Evolutionary conservation across 768 basidiomycete genomes (phyloP), one percentile per base, ranked within the genome.

Genomic region (Amyloporia xantha): DNA sequence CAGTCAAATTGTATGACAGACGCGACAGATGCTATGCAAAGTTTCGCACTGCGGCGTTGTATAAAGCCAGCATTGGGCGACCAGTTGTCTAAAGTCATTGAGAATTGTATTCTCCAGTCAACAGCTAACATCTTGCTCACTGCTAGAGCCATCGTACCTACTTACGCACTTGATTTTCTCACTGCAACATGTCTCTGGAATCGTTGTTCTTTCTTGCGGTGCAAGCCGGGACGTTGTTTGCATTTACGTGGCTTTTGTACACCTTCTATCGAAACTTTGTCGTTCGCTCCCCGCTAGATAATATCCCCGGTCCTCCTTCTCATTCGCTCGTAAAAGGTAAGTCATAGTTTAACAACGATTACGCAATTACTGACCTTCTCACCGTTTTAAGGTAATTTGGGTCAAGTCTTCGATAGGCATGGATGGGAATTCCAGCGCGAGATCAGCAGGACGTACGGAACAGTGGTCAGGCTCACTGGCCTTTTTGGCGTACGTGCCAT

Each of bases 281-380:
- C 6, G 39, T 42, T 12, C 52, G 48, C 30, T 47, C 46, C 2
- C 36, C 35, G 5, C 27, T 57, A 5, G 52, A 57, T 38, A 54
- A 53, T 30, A 42, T 57, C 41, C 50, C 52, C 6, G 55, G 55
- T 4, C 55, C 55, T 7, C 27, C 48, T 3, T 41, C 55, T 3
- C 46, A 13, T 1, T 53, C 52, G 2, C 44, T 37, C 2, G 4
- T 43, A 1, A 39, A 41, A 26, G 55, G 55, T 56, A 28, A 7
- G 44, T 12, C 4, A 15, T n/a, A 38, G 2, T 37, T n/a, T n/a
- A 30, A 17, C 24, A 27, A 5, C 26, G 5, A 35, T 26, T 3
- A 5, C 30, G 30, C 15, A 2, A 26, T 26, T 25, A 5, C 42
- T 43, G 25, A 41, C 9, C 5, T n/a, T n/a, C 17, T 11, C 17